Percentiles rank a stretch among this genome's conserved stretches.
Conservation (phyloP, 352 stramenopile species). For the Thalassiosira ordinaria region DNA sequence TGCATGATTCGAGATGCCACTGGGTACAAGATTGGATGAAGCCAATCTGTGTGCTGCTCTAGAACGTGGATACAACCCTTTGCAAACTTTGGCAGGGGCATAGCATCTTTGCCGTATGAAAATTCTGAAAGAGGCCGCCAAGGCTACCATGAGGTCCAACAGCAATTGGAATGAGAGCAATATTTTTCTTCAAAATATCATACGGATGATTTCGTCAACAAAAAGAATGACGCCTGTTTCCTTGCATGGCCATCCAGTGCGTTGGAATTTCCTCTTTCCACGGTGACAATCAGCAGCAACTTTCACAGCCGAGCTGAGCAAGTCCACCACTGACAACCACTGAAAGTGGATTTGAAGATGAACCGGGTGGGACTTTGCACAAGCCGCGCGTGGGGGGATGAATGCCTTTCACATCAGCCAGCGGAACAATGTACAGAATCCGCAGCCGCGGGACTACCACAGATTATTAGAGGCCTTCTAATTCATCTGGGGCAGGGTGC, state of each 20-base stretch:
- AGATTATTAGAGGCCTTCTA: too few species aligned
- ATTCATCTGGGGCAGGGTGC: too few species aligned
- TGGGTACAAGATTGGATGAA: background rate
- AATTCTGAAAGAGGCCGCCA: background rate
- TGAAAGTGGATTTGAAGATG: too few species aligned
- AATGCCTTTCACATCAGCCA: too few species aligned
- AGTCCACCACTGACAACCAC: too few species aligned
- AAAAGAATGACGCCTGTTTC: background rate
- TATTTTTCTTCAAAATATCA: background rate
- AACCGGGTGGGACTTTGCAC: too few species aligned
- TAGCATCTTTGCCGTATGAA: background rate
- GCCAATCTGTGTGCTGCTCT: background rate
- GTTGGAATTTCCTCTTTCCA: background rate
- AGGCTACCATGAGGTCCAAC: background rate
- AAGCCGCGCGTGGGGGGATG: too few species aligned
- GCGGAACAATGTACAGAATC: too few species aligned
- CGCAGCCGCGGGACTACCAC: too few species aligned
- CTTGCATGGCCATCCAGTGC: background rate
- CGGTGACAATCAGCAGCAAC: too few species aligned
- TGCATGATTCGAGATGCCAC: background rate
- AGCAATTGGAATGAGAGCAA: background rate
- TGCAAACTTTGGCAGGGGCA: background rate
- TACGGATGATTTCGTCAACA: conserved; percentile 11
- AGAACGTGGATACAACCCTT: background rate
- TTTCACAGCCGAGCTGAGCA: too few species aligned